These are phyloP conservation scores for Stromatinia cepivora DNA, from an alignment of 2,329 filamentous ascomycete species.

Conservation along the genomic window DNA sequence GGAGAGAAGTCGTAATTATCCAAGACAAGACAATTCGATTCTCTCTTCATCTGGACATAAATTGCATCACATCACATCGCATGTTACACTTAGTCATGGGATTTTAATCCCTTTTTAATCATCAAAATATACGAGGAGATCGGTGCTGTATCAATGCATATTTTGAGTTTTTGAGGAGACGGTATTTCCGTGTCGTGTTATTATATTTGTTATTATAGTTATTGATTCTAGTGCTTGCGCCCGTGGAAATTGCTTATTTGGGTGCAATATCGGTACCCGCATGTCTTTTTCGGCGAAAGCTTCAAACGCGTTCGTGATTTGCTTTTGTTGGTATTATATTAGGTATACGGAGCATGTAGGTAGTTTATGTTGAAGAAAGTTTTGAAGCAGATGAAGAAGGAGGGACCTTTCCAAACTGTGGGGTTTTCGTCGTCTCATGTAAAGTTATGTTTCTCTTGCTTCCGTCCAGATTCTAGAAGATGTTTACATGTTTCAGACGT, in stretches of 20 bases:
- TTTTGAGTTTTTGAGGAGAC: neutral
- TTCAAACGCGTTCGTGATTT: neutral
- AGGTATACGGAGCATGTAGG: too few relatives aligned
- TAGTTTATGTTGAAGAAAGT: neutral
- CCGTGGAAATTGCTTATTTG: neutral
- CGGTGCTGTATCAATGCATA: neutral
- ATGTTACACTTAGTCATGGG: neutral
- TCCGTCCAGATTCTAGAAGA: neutral
- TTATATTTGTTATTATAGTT: neutral
- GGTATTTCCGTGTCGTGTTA: neutral
- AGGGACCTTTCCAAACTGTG: neutral
- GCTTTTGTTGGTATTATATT: neutral
- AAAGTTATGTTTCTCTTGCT: slow-evolving; percentile 1
- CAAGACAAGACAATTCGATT: slow-evolving; percentile 1
- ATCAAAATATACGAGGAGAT: neutral
- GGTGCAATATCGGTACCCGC: neutral
- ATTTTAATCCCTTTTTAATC: neutral
- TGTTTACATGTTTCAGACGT: slow-evolving; percentile 9
- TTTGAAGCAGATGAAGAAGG: neutral
- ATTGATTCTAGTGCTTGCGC: neutral
- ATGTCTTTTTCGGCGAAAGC: neutral
- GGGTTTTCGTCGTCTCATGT: slow-evolving; percentile 1
- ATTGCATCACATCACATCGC: neutral
- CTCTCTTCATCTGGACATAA: neutral
- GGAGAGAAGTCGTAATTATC: neutral